Evolutionary conservation across 1,284 basidiomycete genomes (phyloP), one percentile per base, ranked within the genome.

Genomic region (Austroboletus rostrupii): DNA sequence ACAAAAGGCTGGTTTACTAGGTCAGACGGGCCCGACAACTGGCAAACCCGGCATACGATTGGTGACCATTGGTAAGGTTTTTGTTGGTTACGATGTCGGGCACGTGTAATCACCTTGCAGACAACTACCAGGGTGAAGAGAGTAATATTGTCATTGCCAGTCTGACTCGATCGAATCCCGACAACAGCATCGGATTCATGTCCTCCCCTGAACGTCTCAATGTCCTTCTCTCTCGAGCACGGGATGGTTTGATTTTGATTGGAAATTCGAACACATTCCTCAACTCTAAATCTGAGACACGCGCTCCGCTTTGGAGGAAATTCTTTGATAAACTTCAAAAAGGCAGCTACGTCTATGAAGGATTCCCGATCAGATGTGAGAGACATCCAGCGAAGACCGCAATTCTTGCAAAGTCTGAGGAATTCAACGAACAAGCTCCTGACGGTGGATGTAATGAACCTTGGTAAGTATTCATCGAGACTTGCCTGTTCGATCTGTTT

Each of bases 91-190:
- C 21, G 1, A 20, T 3, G 6, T 28, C 19, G 10, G 19, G 19
- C 13, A 13, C 26, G 17, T 43, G 3, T 50, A 14, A 65, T 42
- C 12, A 9, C n/a, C 44, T 49, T 10, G 16, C 21, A 81, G 80
- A 81, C 47, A 82, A 81, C 49, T 82, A 81, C 50, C 83, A 85
- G 56, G 83, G 84, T 17, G 83, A 86, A 58, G 83, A 86, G 58
- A 79, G 79, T 42, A 72, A 85, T 17, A 79, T 86, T 46, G 81
- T 86, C n/a, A 69, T 86, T 26, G 70, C 72, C 8, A 79, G 76
- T 6, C 62, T 86, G 10, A 82, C 79, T 0, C 64, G 84, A 43
- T 83, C 80, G 57, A 85, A 85, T 53, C 8, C 67, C 0, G 53
- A 64, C 1, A 65, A 73, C 48, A 72, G 78, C 44, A 85, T 86